Evolutionary conservation across 345 rosid species (phyloP).

Genomic region (Erodium maritimum): DNA sequence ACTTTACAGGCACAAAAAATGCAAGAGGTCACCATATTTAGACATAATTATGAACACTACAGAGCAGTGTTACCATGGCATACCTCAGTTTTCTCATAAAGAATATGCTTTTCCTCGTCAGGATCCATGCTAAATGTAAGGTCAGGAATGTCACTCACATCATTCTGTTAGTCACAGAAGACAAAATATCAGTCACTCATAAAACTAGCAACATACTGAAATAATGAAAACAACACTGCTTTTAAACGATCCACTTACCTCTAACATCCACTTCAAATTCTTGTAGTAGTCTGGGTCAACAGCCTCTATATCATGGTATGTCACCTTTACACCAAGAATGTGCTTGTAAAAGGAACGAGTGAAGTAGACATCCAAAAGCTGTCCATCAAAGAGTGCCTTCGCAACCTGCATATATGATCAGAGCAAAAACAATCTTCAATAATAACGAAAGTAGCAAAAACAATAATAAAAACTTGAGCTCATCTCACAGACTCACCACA

Average conservation of each 20-base stretch:
- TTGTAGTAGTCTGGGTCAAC: conserved; percentile 98
- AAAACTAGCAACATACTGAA: neutral
- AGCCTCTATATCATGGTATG: conserved; percentile 97
- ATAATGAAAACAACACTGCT: neutral
- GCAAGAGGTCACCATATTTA: no score
- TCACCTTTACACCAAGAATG: conserved; percentile 89
- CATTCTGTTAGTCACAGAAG: conserved; percentile 46
- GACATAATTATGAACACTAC: neutral
- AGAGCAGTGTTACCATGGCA: neutral
- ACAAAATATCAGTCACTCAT: neutral
- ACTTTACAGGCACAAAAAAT: no score
- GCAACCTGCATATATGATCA: conserved; percentile 52
- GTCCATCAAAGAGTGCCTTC: conserved; percentile 90
- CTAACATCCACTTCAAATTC: conserved; percentile 92
- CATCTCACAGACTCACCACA: conserved; percentile 44
- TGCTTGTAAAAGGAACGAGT: conserved; percentile 97
- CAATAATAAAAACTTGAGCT: conserved; percentile 30
- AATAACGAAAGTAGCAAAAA: neutral
- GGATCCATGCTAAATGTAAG: conserved; percentile 98
- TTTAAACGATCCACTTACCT: conserved; percentile 39
- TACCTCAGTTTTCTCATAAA: conserved; percentile 93
- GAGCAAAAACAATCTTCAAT: conserved; percentile 3
- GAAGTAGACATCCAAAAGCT: conserved; percentile 92
- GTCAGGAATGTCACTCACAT: conserved; percentile 70
- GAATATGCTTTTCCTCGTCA: conserved; percentile 92